Conservation (phyloP, 805 yeast species). For the Lipomyces sp. region DNA sequence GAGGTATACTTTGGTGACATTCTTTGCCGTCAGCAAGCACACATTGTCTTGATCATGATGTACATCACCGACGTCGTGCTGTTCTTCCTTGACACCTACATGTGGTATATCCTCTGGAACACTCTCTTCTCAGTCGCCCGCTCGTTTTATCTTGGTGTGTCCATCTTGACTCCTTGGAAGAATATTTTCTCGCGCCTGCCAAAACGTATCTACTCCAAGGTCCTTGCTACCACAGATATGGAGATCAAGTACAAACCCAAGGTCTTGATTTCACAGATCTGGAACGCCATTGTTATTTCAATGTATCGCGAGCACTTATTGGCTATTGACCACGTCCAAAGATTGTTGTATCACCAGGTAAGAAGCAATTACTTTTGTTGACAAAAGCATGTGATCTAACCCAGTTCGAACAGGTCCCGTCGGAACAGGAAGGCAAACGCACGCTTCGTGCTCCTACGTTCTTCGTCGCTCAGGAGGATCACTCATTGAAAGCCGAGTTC, state of each 20-base stretch:
- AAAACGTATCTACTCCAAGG: slow-evolving; percentile 97
- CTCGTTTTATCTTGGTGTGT: slow-evolving; percentile 98
- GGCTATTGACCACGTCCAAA: slow-evolving; percentile 98
- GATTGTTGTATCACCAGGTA: slow-evolving; percentile 87
- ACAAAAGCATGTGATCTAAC: neutral
- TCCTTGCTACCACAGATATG: slow-evolving; percentile 98
- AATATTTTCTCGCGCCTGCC: slow-evolving; percentile 97
- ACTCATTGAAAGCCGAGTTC: slow-evolving; percentile 91
- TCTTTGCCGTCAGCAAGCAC: slow-evolving; percentile 85
- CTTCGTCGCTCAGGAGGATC: slow-evolving; percentile 97
- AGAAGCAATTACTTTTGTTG: neutral
- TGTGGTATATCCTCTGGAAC: slow-evolving; percentile 98
- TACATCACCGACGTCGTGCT: slow-evolving; percentile 86
- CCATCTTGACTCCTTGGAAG: slow-evolving; percentile 99
- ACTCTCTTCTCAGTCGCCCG: slow-evolving; percentile 95
- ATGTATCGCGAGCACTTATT: slow-evolving; percentile 99
- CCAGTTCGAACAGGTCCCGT: slow-evolving; percentile 62
- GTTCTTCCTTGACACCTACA: slow-evolving; percentile 97
- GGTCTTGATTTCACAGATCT: slow-evolving; percentile 95
- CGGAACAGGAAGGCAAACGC: slow-evolving; percentile 97
- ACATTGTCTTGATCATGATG: slow-evolving; percentile 90
- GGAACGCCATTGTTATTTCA: slow-evolving; percentile 98
- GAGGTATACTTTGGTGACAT: slow-evolving; percentile 82
- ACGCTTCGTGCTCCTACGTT: slow-evolving; percentile 98
- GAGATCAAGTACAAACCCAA: slow-evolving; percentile 98